Percentiles rank a stretch among this genome's conserved stretches.
These are phyloP conservation scores for Alternaria panax DNA, from an alignment of 2,329 filamentous ascomycete genomes.

Conservation along the genomic window DNA sequence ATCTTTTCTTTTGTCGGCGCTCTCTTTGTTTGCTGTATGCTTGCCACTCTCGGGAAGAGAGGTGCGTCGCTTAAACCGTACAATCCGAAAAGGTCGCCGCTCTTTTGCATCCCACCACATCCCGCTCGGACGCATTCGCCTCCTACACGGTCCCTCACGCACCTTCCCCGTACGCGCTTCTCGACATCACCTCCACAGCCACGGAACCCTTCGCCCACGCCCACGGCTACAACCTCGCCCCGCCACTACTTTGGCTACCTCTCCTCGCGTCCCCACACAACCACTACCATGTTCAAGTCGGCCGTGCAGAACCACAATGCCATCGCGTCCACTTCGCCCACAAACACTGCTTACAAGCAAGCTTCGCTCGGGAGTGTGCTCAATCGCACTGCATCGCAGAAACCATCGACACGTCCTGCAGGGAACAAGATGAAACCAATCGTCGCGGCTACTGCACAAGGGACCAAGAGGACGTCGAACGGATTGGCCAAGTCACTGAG, in stretches of 20 bases:
- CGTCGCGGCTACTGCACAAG: conserved; percentile 31
- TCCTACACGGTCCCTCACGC: conserved; percentile 19
- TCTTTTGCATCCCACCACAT: conserved; percentile 25
- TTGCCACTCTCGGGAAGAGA: conserved; percentile 36
- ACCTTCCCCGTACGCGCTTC: conserved; percentile 22
- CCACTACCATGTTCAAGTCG: conserved; percentile 49
- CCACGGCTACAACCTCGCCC: conserved; percentile 9
- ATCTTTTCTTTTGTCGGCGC: conserved; percentile 36
- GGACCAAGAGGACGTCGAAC: conserved; percentile 56
- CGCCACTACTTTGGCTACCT: conserved; percentile 26
- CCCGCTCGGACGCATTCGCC: conserved; percentile 26
- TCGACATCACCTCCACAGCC: conserved; percentile 16
- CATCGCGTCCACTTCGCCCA: conserved; percentile 33
- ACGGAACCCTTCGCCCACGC: background rate
- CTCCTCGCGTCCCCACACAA: conserved; percentile 24
- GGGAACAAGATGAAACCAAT: conserved; percentile 43
- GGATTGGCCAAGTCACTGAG: conserved; percentile 56
- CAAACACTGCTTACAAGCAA: conserved; percentile 37
- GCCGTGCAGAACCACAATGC: conserved; percentile 52
- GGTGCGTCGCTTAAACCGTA: conserved; percentile 47
- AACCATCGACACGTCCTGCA: conserved; percentile 39
- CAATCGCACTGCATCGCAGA: conserved; percentile 46
- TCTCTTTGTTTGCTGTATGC: conserved; percentile 49
- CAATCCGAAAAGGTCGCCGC: conserved; percentile 28
- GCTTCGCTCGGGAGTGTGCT: conserved; percentile 50